Base-by-base conservation (phyloP, 2,329 filamentous ascomycete species). In the Bipolaris gigantea region DNA sequence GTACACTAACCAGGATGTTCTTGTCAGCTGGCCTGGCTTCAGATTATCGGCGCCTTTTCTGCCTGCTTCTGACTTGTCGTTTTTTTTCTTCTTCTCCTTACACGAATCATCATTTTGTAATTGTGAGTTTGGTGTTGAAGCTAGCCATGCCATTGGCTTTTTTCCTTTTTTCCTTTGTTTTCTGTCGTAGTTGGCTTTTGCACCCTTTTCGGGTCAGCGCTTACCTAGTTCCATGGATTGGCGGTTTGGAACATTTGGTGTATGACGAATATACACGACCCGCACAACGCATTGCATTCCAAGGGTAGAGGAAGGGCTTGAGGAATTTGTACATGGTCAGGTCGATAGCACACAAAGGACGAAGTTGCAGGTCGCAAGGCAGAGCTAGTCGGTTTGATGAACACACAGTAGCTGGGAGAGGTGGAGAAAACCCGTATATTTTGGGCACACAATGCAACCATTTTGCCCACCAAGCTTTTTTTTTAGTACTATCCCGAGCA, bases 11-110 rank as follows among this genome's bases (percentile, higher is more conserved):
- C 25, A 39, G 48, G 38, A 38, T 47, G 15, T 44, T 50, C 52
- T 53, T 59, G 60, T 60, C 58, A 66, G 68, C 69, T 33, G 69
- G 69, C 52, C 69, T 69, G 56, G 34, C 60, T 61, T 52, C 49
- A 46, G 39, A 16, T 35, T 25, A 53, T 38, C 25, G 27, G 54
- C 46, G 35, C 51, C 30, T 51, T 43, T 25, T 46, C n/a, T 39
- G 11, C 27, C 35, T 52, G 21, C 49, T 53, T 64, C n/a, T 57
- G 41, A 42, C 54, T 51, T 57, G 42, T 55, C 35, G 23, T 56
- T 48, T 48, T 34, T 48, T 56, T 48, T 48, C 57, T 23, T 25
- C n/a, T 41, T 41, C 21, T 41, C 25, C 16, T 5, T 11, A 25
- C 16, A 43, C 40, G 32, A 43, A 43, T 21, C 32, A 43, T n/a